These are phyloP conservation scores for Xylaria intraflava DNA, from an alignment of 495 filamentous ascomycete genomes.

Conservation along the genomic window DNA sequence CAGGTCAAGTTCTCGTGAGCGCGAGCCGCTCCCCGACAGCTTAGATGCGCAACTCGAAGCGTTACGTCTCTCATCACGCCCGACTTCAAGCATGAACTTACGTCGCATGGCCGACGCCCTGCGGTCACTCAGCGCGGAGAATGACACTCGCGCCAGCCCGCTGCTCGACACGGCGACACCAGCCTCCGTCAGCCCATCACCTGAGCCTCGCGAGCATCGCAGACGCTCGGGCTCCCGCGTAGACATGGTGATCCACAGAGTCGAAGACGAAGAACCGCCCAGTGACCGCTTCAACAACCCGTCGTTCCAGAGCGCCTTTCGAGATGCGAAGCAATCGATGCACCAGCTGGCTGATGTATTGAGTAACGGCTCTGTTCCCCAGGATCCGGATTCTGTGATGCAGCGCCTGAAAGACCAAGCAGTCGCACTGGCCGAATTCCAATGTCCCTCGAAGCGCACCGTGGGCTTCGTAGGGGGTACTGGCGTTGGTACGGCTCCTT, in stretches of 20 bases:
- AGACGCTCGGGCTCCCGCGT: neutral
- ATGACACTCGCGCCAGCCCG: neutral
- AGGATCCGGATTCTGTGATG: constrained; percentile 31
- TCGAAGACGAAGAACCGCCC: constrained; percentile 31
- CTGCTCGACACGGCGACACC: neutral
- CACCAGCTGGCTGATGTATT: constrained; percentile 23
- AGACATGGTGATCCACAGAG: constrained; percentile 8
- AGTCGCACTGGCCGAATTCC: constrained; percentile 23
- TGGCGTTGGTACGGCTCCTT: constrained; percentile 24
- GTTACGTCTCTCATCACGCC: neutral
- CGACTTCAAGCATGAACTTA: neutral
- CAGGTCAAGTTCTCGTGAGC: neutral
- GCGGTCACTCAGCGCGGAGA: neutral
- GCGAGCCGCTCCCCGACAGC: neutral
- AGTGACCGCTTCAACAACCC: constrained; percentile 27
- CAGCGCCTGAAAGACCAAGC: constrained; percentile 23
- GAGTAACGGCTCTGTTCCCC: constrained; percentile 22
- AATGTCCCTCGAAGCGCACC: constrained; percentile 28
- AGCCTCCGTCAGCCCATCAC: neutral
- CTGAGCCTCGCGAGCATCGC: neutral
- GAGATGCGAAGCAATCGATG: constrained; percentile 23
- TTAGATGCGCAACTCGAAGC: neutral
- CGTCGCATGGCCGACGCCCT: neutral
- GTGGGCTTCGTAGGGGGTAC: constrained; percentile 39
- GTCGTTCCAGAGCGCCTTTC: constrained; percentile 27